Percentiles rank a stretch among this genome's conserved stretches.
Conservation (phyloP, 352 stramenopile genomes). For the Aphanomyces stellatus region DNA sequence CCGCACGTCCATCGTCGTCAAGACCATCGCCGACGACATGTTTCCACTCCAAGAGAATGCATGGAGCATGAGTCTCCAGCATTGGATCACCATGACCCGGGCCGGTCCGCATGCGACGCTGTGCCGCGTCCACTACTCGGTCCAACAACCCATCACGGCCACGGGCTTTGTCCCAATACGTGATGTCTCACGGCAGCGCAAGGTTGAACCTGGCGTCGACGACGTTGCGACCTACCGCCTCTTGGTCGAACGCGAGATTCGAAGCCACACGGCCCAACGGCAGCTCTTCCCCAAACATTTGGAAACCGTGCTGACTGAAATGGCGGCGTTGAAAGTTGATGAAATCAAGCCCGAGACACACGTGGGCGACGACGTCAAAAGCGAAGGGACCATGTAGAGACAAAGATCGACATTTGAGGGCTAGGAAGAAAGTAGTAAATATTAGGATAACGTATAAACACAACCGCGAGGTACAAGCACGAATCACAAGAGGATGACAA, state of each 20-base stretch:
- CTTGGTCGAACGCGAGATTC: neutral
- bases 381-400: too few species aligned
- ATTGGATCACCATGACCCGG: neutral
- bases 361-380: too few species aligned
- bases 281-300: neutral
- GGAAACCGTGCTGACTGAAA: neutral
- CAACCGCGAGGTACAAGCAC: too few species aligned
- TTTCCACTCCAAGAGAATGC: neutral
- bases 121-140: neutral
- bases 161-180: neutral
- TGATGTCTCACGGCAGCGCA: neutral
- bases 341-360: too few species aligned
- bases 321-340: too few species aligned
- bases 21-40: neutral
- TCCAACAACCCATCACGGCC: neutral
- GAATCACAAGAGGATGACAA: too few species aligned
- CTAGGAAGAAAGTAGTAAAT: too few species aligned
- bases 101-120: neutral
- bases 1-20: neutral
- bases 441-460: too few species aligned
- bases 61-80: conserved; percentile 4
- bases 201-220: neutral
- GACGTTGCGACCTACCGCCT: neutral
- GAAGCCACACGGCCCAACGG: neutral
- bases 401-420: too few species aligned